Evolutionary conservation across 2,329 filamentous ascomycete species (phyloP).

Genomic region (Moelleriella libera): DNA sequence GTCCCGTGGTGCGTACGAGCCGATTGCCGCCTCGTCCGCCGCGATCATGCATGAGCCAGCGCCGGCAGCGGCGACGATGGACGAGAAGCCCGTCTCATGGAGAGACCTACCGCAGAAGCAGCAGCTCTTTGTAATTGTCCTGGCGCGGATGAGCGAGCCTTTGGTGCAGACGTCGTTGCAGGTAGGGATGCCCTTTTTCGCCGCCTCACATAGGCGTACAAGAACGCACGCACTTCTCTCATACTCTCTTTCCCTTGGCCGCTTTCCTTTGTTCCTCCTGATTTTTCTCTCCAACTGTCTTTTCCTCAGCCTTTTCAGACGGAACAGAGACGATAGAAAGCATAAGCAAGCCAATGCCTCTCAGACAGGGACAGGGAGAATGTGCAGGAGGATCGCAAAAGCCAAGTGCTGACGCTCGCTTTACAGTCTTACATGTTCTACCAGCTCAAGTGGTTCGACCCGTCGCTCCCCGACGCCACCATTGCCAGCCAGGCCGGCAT

Average conservation of each 20-base stretch:
- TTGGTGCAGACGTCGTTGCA: slow-evolving; percentile 63
- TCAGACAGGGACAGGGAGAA: not conserved
- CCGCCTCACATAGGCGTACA: too few species aligned
- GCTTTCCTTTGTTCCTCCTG: too few species aligned
- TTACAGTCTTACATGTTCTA: slow-evolving; percentile 69
- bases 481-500: slow-evolving; percentile 69
- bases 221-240: not conserved
- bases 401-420: not conserved
- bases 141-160: slow-evolving; percentile 70
- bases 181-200: slow-evolving; percentile 13
- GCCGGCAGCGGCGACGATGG: not conserved
- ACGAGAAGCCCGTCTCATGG: slow-evolving; percentile 32
- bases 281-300: too few species aligned
- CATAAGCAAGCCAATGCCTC: too few species aligned
- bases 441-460: slow-evolving; percentile 65
- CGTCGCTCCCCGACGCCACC: slow-evolving; percentile 38
- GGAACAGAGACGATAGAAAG: too few species aligned
- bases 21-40: too few species aligned
- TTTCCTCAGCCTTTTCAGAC: too few species aligned
- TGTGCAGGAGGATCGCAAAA: not conserved
- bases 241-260: not conserved
- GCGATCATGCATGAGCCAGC: not conserved
- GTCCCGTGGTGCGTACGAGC: too few species aligned
- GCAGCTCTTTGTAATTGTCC: slow-evolving; percentile 63
- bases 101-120: slow-evolving; percentile 59